Base-by-base conservation (phyloP, 2,329 filamentous ascomycete genomes). In the Dothideomycetes sp. region DNA sequence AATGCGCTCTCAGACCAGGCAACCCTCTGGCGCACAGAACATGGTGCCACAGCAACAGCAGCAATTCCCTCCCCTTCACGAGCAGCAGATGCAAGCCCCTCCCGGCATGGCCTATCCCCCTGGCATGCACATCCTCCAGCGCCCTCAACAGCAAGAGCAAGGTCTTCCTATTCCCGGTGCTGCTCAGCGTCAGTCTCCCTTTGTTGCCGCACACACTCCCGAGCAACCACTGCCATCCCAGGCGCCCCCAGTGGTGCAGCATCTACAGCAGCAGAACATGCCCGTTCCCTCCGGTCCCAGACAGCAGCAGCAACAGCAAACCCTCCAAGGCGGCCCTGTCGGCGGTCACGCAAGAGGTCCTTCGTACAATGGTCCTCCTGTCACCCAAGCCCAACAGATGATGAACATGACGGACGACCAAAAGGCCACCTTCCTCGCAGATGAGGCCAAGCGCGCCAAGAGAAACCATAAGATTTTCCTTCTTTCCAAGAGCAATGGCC, bases 401-500 rank as follows among this genome's bases (percentile, higher is more conserved):
- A 72, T 83, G 53, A 73, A 84, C 38, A 69, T 96, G 45, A 79
- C 84, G 0, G 85, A 94, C 49, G 79, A 88, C 45, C 86, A 96
- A 47, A 86, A 86, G 55, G 76, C 79, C 2, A 79, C 81, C 2
- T 91, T 88, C 55, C 62, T 96, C 38, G 79, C 86, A 47, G 88
- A 94, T 58, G 91, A 98, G 60, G 88, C 88, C 0, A 91, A 88
- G 63, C 79, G 91, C 37, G 88, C 91, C 4, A 98, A 98, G 70
- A 78, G 91, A 31, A 96, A 98, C 56, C 89, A 96, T 66, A 98
- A 98, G 69, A 96, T 98, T 46, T 89, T 88, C 65, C 70, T 93
- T 31, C 67, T 95, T 38, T 94, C 86, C 17, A 87, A 86, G 63
- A 87, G 94, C 53, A 98, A 98, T 55, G 91, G 91, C 17, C 66